Evolutionary conservation across 2,329 filamentous ascomycete species (phyloP).

Genomic region (Ilyonectria destructans): DNA sequence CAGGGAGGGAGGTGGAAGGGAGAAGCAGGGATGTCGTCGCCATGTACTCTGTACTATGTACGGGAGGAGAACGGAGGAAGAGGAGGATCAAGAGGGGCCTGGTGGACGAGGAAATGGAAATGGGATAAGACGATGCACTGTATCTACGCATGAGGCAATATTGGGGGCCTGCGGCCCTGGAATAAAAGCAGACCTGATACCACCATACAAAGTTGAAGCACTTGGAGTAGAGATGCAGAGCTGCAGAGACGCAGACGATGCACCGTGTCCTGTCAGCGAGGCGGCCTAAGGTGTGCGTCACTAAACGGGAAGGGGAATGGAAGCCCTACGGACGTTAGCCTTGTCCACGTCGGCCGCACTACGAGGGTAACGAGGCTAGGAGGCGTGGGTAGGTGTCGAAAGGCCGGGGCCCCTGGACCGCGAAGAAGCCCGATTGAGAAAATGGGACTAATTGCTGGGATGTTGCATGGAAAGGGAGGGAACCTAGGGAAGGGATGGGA

Average conservation of each 20-base stretch:
- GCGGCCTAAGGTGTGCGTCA: conserved; percentile 23
- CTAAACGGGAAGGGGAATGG: conserved; percentile 29
- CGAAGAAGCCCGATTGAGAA: conserved; percentile 21
- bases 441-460: conserved; percentile 23
- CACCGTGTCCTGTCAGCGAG: conserved; percentile 16
- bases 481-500: not conserved
- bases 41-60: conserved; percentile 11
- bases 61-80: not conserved
- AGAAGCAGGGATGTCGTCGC: conserved; percentile 21
- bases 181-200: conserved; percentile 25
- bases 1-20: conserved; percentile 29
- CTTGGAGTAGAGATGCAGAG: not conserved
- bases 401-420: conserved; percentile 17
- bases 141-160: conserved; percentile 18
- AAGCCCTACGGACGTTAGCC: conserved; percentile 32
- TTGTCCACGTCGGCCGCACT: conserved; percentile 25
- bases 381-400: conserved; percentile 21
- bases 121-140: conserved; percentile 11
- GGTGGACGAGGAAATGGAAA: not conserved
- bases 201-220: conserved; percentile 17
- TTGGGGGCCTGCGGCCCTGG: not conserved
- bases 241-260: not conserved
- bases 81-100: not conserved
- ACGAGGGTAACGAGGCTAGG: conserved; percentile 6
- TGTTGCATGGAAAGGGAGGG: conserved; percentile 24